These are phyloP conservation scores for Zoysia japonica DNA, from an alignment of 176 grass and related monocot genomes.

Conservation along the genomic window DNA sequence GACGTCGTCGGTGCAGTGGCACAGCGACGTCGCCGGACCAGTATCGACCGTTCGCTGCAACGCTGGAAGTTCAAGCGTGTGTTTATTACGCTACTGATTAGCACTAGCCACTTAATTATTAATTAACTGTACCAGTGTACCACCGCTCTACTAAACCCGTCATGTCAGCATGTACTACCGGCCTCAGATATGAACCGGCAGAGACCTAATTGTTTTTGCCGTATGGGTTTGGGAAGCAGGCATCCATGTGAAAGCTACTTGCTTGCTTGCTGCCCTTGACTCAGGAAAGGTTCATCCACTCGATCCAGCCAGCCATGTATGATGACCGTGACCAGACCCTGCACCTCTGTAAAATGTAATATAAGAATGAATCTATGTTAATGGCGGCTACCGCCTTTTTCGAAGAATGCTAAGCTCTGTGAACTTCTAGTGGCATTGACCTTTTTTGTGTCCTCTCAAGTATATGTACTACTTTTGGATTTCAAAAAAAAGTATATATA, in stretches of 20 bases:
- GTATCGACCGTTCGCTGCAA: neutral
- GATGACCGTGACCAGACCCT: neutral
- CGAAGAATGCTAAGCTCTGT: neutral
- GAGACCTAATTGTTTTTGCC: neutral
- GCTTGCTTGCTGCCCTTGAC: neutral
- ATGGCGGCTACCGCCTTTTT: neutral
- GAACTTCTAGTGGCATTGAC: neutral
- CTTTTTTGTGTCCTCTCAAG: neutral
- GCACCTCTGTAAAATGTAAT: constrained; percentile 41
- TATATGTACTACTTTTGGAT: neutral
- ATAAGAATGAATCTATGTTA: constrained; percentile 18
- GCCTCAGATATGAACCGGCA: constrained; percentile 6
- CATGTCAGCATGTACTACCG: neutral
- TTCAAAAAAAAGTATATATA: too few relatives aligned
- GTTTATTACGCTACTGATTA: neutral
- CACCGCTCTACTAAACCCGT: constrained; percentile 23
- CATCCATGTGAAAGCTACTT: constrained; percentile 1
- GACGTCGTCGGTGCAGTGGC: neutral
- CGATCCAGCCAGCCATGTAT: neutral
- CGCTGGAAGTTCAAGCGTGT: constrained; percentile 15
- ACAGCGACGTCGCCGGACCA: constrained; percentile 4
- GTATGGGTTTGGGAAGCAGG: constrained; percentile 30
- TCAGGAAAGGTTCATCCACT: constrained; percentile 9
- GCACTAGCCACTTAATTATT: neutral
- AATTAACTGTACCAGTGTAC: neutral